Conservation (phyloP, 116 monocot species). For the Phalaenopsis hybrid region DNA sequence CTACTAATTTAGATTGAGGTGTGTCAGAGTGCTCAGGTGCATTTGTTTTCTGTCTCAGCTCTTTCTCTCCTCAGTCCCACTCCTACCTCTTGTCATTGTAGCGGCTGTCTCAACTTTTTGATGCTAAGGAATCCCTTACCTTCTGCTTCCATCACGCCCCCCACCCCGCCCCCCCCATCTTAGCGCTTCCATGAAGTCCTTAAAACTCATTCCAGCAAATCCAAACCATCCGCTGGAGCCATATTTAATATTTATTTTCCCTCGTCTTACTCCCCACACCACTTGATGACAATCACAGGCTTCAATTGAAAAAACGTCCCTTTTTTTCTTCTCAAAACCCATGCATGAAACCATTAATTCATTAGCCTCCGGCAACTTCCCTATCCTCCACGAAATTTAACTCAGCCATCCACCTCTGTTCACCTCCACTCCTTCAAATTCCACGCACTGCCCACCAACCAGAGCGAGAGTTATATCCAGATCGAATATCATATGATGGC, state of each 20-base stretch:
- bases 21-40: conserved; percentile 11
- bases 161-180: not conserved
- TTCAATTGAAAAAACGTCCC: conserved; percentile 7
- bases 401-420: not conserved
- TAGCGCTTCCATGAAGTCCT: not conserved
- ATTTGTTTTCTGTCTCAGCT: conserved; percentile 10
- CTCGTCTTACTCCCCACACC: not conserved
- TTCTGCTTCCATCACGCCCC: not conserved
- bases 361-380: conserved; percentile 12
- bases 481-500: not conserved
- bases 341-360: conserved; percentile 16
- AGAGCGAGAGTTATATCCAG: not conserved
- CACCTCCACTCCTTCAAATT: conserved; percentile 2
- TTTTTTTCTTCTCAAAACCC: conserved; percentile 14
- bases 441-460: not conserved
- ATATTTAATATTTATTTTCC: conserved; percentile 5
- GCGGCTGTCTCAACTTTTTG: conserved; percentile 8
- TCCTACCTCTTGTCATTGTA: conserved; percentile 4
- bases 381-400: conserved; percentile 19
- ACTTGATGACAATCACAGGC: conserved; percentile 30
- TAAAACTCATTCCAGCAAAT: not conserved
- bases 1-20: not conserved
- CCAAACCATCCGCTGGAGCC: not conserved
- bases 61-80: conserved; percentile 16
- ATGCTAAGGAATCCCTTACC: conserved; percentile 4